Evolutionary conservation across 2,329 filamentous ascomycete genomes (phyloP).

Genomic region (Clonostachys sp.): DNA sequence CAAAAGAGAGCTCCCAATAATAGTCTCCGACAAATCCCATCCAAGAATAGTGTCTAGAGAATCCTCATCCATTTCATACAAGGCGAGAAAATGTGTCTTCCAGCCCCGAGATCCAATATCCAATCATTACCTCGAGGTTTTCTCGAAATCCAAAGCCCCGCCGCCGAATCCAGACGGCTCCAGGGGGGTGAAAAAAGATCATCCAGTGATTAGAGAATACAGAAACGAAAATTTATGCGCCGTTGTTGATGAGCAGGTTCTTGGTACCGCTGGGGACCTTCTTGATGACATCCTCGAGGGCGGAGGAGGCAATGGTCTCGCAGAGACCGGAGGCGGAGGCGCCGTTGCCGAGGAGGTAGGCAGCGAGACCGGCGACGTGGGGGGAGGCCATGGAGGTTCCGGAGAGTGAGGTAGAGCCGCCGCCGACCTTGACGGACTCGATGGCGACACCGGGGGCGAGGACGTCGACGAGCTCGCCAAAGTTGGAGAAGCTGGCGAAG

Average conservation of each 20-base stretch:
- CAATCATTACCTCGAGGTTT: no score
- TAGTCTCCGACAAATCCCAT: no score
- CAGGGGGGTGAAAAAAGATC: no score
- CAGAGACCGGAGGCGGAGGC: constrained; percentile 9
- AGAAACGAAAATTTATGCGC: constrained; percentile 1
- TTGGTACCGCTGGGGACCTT: constrained; percentile 10
- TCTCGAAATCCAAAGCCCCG: no score
- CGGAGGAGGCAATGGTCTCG: constrained; percentile 11
- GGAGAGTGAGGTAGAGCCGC: constrained; percentile 30
- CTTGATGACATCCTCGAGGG: constrained; percentile 28
- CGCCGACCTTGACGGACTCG: constrained; percentile 41
- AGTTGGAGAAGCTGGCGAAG: constrained; percentile 47
- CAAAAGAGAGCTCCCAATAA: no score
- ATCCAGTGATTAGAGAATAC: no score
- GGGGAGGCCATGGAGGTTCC: constrained; percentile 39
- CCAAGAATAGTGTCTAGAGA: no score
- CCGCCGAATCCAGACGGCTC: no score
- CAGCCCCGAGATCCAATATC: no score
- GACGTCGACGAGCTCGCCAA: constrained; percentile 41
- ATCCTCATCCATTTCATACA: no score
- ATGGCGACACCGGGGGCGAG: constrained; percentile 44
- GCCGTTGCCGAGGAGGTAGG: constrained; percentile 38
- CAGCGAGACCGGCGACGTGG: constrained; percentile 33
- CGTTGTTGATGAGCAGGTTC: constrained; percentile 17
- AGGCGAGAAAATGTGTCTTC: no score